Conservation (phyloP, 2,329 filamentous ascomycete species). For the Aspergillus piperis region DNA sequence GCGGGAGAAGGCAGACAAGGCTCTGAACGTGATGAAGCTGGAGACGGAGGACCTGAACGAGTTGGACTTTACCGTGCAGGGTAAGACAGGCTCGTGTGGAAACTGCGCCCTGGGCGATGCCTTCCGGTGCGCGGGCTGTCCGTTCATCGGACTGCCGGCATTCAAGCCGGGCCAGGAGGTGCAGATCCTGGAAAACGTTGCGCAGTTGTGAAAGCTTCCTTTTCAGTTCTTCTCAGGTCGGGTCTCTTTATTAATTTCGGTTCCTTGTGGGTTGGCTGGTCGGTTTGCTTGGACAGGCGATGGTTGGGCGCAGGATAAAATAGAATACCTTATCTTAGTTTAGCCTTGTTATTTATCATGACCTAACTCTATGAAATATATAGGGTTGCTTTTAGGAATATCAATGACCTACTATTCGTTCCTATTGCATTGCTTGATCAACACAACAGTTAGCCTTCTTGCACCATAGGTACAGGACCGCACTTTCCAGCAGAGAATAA, state of each 20-base stretch:
- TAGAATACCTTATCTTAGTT: slow-evolving; percentile 1
- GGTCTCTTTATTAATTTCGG: not conserved
- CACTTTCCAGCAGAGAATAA: too few relatives aligned
- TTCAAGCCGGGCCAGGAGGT: slow-evolving; percentile 98
- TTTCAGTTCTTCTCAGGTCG: not conserved
- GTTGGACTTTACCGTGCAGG: slow-evolving; percentile 95
- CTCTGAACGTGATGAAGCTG: slow-evolving; percentile 61
- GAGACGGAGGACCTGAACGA: slow-evolving; percentile 77
- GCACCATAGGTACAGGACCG: too few relatives aligned
- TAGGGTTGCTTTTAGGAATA: too few relatives aligned
- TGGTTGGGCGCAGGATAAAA: slow-evolving; percentile 5
- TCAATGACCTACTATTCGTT: not conserved
- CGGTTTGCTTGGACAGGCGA: not conserved
- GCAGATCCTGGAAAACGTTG: slow-evolving; percentile 77
- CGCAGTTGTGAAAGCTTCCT: slow-evolving; percentile 65
- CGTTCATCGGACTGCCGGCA: slow-evolving; percentile 87
- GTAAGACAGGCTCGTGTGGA: slow-evolving; percentile 91
- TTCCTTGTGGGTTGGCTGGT: not conserved
- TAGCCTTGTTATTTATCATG: not conserved
- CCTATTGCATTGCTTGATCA: not conserved
- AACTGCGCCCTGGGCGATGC: slow-evolving; percentile 94
- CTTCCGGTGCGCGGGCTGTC: slow-evolving; percentile 72
- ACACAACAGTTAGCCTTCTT: too few relatives aligned
- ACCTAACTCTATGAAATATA: not conserved
- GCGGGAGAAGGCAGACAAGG: slow-evolving; percentile 64